Evolutionary conservation across 345 rosid species (phyloP).

Genomic region (Iberis pinnata): DNA sequence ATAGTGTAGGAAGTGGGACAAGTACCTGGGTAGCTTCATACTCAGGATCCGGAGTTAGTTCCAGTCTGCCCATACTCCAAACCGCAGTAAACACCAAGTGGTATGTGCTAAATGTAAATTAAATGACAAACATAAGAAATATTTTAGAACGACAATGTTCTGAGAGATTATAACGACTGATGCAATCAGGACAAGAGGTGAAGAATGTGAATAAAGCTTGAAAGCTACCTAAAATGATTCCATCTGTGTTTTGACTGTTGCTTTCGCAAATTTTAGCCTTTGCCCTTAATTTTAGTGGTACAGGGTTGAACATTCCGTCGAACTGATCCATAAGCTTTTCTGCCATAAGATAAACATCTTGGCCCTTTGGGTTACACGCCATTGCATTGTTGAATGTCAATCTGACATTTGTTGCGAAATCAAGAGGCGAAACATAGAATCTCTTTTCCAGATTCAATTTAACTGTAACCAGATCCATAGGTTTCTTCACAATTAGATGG

Average conservation of each 20-base stretch:
- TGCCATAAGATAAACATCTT: conserved; percentile 95
- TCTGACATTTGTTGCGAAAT: conserved; percentile 96
- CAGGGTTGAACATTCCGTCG: conserved; percentile 40
- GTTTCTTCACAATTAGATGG: conserved; percentile 62
- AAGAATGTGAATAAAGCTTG: not conserved
- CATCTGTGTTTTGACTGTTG: conserved; percentile 94
- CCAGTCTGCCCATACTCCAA: conserved; percentile 98
- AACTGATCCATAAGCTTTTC: conserved; percentile 47
- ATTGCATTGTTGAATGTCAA: conserved; percentile 91
- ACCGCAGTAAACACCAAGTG: conserved; percentile 53
- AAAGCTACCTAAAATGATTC: conserved; percentile 73
- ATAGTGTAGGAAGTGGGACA: too few relatives aligned
- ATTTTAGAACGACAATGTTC: not conserved
- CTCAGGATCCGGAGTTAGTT: conserved; percentile 82
- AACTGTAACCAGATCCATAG: conserved; percentile 94
- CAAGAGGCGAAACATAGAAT: conserved; percentile 78
- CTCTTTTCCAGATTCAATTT: conserved; percentile 60
- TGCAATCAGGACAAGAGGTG: not conserved
- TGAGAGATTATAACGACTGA: conserved; percentile 3
- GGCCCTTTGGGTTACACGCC: conserved; percentile 92
- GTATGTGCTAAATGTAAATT: conserved; percentile 4
- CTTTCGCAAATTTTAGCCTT: conserved; percentile 91
- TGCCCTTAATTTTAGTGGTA: conserved; percentile 67
- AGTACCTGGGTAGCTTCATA: conserved; percentile 98
- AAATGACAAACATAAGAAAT: not conserved